Percentiles rank a stretch among this genome's conserved stretches.
phyloP scores from a whole-genome alignment of 257 asterid species.

The Solanum boliviense region DNA sequence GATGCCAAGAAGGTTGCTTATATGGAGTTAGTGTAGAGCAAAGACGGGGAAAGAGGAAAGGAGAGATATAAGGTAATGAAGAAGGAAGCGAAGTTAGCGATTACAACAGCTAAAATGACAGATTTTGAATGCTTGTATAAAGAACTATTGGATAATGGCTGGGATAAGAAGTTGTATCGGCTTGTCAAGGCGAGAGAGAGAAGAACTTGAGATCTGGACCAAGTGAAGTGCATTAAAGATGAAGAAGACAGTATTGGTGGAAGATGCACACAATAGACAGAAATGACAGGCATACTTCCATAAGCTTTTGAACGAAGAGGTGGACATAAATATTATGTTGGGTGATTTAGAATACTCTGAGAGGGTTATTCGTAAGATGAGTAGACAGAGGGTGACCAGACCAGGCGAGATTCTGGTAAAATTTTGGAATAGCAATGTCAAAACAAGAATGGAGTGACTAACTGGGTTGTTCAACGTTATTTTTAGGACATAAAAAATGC shows the following conservation, averaged over 20 bases:
- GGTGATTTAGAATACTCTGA: background rate
- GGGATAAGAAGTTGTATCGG: background rate
- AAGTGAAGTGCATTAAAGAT: background rate
- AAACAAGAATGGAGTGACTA: background rate
- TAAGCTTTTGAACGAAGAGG: background rate
- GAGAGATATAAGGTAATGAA: background rate
- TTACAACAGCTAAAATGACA: background rate
- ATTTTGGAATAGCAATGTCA: background rate
- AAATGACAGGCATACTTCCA: background rate
- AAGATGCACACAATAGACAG: background rate
- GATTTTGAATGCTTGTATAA: background rate
- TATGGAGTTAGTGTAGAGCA: background rate
- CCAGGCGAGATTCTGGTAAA: background rate
- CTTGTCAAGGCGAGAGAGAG: background rate
- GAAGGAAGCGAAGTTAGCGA: background rate
- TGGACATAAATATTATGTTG: background rate
- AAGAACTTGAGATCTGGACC: background rate
- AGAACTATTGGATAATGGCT: background rate
- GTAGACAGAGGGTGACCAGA: background rate
- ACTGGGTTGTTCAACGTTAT: background rate
- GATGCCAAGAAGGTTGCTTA: background rate
- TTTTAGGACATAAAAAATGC: background rate
- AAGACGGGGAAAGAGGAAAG: background rate
- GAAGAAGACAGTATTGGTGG: background rate
- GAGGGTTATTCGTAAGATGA: background rate